These are phyloP conservation scores for Pseudopyricularia cyperi DNA, from an alignment of 2,329 filamentous ascomycete genomes.

Conservation along the genomic window DNA sequence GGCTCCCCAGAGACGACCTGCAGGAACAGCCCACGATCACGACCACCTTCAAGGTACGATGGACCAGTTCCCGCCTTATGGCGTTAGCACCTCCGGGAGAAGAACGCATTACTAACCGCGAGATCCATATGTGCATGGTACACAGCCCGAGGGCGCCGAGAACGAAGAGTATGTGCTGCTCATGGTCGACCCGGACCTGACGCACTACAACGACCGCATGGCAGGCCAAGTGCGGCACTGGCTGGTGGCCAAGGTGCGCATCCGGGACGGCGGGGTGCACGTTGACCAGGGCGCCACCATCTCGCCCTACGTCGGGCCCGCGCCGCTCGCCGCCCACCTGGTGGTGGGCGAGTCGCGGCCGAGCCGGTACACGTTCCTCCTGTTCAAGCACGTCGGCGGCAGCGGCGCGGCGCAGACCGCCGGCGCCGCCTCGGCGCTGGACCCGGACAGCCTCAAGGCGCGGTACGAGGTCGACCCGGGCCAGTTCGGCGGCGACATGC, in stretches of 20 bases:
- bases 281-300: not conserved
- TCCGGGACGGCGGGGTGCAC: not conserved
- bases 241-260: not conserved
- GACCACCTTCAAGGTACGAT: not conserved
- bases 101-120: not conserved
- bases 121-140: not conserved
- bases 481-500: not conserved
- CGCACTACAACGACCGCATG: constrained; percentile 1
- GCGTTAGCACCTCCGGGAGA: not conserved
- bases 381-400: not conserved
- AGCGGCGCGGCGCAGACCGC: too few relatives aligned
- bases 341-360: not conserved
- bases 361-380: not conserved
- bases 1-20: not conserved
- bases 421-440: not conserved
- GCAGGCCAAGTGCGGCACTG: not conserved
- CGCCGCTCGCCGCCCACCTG: not conserved
- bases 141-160: not conserved
- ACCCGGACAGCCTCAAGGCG: not conserved
- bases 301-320: not conserved
- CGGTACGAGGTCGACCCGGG: not conserved
- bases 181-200: not conserved
- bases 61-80: not conserved
- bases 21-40: not conserved
- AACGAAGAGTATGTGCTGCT: not conserved